Base-by-base conservation (phyloP, 345 rosid species). In the Mangifera indica region DNA sequence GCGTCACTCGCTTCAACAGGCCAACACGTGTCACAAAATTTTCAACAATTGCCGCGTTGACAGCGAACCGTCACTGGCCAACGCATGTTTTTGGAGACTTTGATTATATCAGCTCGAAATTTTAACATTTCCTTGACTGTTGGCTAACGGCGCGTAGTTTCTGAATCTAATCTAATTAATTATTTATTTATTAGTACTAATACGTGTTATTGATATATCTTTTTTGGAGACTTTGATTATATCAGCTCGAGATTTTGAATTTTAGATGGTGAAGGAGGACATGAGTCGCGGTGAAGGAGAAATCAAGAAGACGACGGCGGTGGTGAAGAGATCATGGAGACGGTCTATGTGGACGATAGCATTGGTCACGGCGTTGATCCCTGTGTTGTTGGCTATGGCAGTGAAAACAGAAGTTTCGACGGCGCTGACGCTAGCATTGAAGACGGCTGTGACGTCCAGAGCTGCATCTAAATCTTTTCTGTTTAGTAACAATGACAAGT, bases 371-470 rank as follows among this genome's bases (percentile, higher is more conserved):
- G 14, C 51, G 11, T 46, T 79, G 66, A 53, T 78, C 71, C 72
- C 75, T 46, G 73, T 86, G 3, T 29, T 29, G 29, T 46, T 87
- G 66, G 87, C 94, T 29, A 77, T 74, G 15, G 79, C 84, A 7
- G 60, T 84, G 18, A 34, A 34, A 3, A 34, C 40, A 5, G 40
- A 34, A 34, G 40, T 34, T 34, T 2, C 40, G 40, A 34, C 7
- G 40, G 40, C 40, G 40, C 40, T 34, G 40, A 34, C 40, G 42
- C 1, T 5, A 7, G 42, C 42, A 9, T 8, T 37, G 42, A 37
- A 37, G 60, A 77, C 76, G 18, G 79, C 84, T 5, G 54, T 83
- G 15, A 80, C 80, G 53, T 80, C 86, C 34, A 73, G 63, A 5
- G 66, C 63, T 76, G 49, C 65, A 0, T 73, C 84, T 12, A 76